Percentiles rank a stretch among this genome's conserved stretches.
Evolutionary conservation across 371 early-diverging fungal genomes (phyloP).

Genomic region (Syncephalastrum monosporum): DNA sequence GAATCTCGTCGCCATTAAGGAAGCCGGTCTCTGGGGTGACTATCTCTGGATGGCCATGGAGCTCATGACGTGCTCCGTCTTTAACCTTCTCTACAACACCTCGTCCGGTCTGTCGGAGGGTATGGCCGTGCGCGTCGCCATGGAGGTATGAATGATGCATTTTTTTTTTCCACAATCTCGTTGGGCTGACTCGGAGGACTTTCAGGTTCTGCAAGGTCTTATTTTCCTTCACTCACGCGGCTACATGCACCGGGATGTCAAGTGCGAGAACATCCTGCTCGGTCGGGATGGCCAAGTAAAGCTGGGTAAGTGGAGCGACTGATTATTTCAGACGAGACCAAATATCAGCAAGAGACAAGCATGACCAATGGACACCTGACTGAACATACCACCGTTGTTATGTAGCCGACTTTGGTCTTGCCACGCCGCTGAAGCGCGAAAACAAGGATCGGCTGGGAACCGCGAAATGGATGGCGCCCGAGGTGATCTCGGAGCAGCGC

Average conservation of each 20-base stretch:
- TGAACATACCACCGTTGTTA: conserved; percentile 1
- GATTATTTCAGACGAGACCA: too few relatives aligned
- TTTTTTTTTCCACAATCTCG: neutral
- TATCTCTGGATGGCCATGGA: conserved; percentile 56
- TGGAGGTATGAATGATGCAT: conserved; percentile 24
- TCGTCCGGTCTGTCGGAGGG: conserved; percentile 43
- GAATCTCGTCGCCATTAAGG: conserved; percentile 38
- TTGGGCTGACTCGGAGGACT: too few relatives aligned
- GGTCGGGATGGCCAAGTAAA: conserved; percentile 48
- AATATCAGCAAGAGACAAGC: neutral
- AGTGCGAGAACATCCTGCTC: conserved; percentile 51
- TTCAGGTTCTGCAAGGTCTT: conserved; percentile 42
- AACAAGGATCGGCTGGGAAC: conserved; percentile 43
- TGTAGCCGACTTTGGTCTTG: conserved; percentile 51
- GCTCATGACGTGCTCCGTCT: conserved; percentile 51
- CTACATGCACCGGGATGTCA: conserved; percentile 56
- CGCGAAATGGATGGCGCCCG: conserved; percentile 58
- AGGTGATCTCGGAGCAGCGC: conserved; percentile 39
- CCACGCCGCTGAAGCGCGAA: conserved; percentile 34
- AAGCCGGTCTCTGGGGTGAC: conserved; percentile 44
- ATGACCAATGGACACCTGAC: conserved; percentile 5
- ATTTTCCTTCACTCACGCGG: conserved; percentile 48
- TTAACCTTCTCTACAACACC: conserved; percentile 40
- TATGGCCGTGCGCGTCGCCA: conserved; percentile 37
- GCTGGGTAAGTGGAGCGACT: conserved; percentile 24